Evolutionary conservation across 2,329 filamentous ascomycete species (phyloP), one percentile per base, ranked within the genome.

Genomic region (Cytospora schulzeri): DNA sequence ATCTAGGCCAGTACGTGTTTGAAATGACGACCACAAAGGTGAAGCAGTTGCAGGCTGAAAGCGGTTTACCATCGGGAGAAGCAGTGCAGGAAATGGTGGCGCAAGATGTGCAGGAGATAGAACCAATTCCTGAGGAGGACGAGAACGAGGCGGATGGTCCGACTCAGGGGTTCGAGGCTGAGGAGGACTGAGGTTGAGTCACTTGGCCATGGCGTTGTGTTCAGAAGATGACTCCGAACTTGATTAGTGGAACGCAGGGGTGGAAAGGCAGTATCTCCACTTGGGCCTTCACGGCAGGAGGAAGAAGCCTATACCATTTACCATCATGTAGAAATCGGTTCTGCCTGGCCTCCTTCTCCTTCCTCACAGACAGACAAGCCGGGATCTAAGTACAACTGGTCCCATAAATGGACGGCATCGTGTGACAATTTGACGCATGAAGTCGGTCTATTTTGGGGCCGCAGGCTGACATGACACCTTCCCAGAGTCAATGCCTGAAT

Each of bases 1-100:
- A 99, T 79, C 77, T 99, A 41, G 95, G 95, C 0, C 91, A 97
- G 77, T 99, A 97, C 76, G 94, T 99, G 26, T 97, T 87, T 74
- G 92, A 99, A 76, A 99, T 99, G 92, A 96, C 93, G 4, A 86
- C 90, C 55, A 85, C 83, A 1, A 82, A 77, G 72, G 69, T 85
- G 41, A 76, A 80, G 72, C 81, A 86, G 71, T 68, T 87, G 54
- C 77, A 79, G 58, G 76, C 71, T 12, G 81, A 78, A 58, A 73
- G 73, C 26, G 74, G 74, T 9, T 64, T 76, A 54, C 69, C 71
- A 3, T 70, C 66, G 17, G 70, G 71, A n/a, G 67, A 68, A 14
- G 63, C 71, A 6, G 70, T 69, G 19, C 70, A 69, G 57, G 65
- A 67, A 29, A 60, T 62, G 45, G 69, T 67, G 68, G 64, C 61